A percentile compares a stretch with the other conserved stretches of the same genome.
Evolutionary conservation across 306 rosid genomes (phyloP).

Genomic region (Cucumis hystrix): DNA sequence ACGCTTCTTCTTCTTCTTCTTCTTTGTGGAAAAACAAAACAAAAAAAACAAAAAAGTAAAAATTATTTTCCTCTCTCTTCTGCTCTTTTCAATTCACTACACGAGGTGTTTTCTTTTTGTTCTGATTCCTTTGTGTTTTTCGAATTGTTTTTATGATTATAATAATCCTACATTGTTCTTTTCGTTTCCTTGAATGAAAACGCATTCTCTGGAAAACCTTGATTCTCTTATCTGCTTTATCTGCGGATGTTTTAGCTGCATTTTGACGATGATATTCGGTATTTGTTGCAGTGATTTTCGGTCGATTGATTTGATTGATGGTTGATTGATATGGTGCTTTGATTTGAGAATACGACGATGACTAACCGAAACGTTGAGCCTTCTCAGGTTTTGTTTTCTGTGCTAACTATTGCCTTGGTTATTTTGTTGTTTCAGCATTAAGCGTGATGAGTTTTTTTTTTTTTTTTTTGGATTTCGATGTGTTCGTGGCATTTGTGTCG

Average conservation of each 20-base stretch:
- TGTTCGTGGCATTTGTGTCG: background rate
- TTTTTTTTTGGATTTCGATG: background rate
- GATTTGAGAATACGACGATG: slow-evolving; percentile 63
- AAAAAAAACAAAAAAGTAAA: background rate
- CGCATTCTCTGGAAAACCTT: background rate
- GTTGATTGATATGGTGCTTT: slow-evolving; percentile 28
- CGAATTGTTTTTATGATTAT: background rate
- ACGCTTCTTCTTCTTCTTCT: background rate
- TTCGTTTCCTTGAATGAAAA: background rate
- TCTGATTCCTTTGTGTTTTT: background rate
- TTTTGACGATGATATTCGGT: slow-evolving; percentile 16
- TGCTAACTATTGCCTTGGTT: background rate
- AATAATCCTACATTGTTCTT: background rate
- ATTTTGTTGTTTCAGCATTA: background rate
- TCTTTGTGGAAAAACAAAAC: no score
- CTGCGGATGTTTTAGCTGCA: background rate
- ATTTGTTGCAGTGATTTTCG: slow-evolving; percentile 13
- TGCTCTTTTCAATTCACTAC: background rate
- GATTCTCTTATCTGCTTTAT: background rate
- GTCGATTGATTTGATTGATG: slow-evolving; percentile 14
- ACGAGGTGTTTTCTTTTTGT: background rate
- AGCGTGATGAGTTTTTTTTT: background rate
- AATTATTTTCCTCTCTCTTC: slow-evolving; percentile 1
- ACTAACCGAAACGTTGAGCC: slow-evolving; percentile 41
- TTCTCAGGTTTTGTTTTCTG: slow-evolving; percentile 32